Percentiles rank a stretch among this genome's conserved stretches.
Conservation (phyloP, 2,329 filamentous ascomycete species). For the Hypoxylon sp. region DNA sequence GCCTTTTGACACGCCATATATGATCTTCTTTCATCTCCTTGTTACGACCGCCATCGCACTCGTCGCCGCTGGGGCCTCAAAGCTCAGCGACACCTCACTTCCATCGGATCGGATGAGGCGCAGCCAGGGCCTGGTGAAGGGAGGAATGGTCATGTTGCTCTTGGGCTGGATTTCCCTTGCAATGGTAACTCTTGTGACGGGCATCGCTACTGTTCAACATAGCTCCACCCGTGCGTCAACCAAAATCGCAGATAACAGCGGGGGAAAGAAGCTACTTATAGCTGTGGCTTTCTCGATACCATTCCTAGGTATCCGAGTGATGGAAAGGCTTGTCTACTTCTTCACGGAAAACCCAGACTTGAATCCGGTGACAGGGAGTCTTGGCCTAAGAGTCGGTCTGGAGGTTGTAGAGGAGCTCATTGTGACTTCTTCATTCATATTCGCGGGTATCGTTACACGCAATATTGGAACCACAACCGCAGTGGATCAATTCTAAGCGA, state of each 20-base stretch:
- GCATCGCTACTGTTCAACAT: constrained; percentile 5
- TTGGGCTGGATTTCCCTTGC: constrained; percentile 43
- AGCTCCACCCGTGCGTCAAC: not conserved
- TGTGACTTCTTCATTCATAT: constrained; percentile 40
- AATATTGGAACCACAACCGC: constrained; percentile 18
- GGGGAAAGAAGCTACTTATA: constrained; percentile 41
- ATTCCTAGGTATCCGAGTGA: constrained; percentile 47
- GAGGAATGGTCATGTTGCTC: constrained; percentile 48
- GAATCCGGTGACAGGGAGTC: constrained; percentile 45
- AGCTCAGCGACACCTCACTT: constrained; percentile 27
- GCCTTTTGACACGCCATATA: constrained; percentile 30
- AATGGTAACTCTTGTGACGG: constrained; percentile 29
- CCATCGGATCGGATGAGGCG: constrained; percentile 31
- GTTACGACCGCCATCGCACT: constrained; percentile 48
- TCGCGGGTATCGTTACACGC: constrained; percentile 45
- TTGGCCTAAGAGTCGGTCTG: constrained; percentile 45
- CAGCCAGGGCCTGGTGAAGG: constrained; percentile 40
- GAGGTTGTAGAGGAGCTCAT: constrained; percentile 50
- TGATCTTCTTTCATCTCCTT: constrained; percentile 47
- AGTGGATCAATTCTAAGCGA: not conserved
- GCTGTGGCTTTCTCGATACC: constrained; percentile 45
- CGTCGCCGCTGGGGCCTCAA: constrained; percentile 47
- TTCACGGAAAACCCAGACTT: constrained; percentile 40
- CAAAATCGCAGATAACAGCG: not conserved
- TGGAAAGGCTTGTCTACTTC: constrained; percentile 48